Conservation (phyloP, 805 yeast genomes). For the Pichia insulana region DNA sequence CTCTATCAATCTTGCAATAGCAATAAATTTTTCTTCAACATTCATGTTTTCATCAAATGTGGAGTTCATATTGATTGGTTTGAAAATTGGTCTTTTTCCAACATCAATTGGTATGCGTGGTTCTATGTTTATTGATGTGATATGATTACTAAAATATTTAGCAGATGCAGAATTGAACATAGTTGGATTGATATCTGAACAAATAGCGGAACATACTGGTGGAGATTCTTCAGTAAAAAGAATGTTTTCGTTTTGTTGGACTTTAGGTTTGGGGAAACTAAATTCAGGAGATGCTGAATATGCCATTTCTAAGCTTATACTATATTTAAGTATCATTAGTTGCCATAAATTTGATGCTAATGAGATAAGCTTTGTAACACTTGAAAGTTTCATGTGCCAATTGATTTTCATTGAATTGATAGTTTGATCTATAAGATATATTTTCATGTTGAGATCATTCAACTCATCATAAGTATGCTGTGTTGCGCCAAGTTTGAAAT, state of each 20-base stretch:
- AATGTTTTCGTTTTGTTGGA: neutral
- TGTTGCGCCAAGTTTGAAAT: constrained; percentile 30
- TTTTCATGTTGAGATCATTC: constrained; percentile 26
- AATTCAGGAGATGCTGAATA: constrained; percentile 7
- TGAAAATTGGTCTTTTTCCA: neutral
- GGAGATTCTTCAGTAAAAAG: neutral
- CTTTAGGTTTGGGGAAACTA: constrained; percentile 9
- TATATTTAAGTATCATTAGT: constrained; percentile 16
- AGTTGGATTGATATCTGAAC: constrained; percentile 21
- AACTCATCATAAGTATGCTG: constrained; percentile 13
- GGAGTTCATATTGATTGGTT: neutral
- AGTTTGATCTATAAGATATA: constrained; percentile 17
- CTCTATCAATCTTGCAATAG: constrained; percentile 6
- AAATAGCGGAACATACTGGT: constrained; percentile 6
- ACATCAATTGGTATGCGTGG: neutral
- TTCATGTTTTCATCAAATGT: neutral
- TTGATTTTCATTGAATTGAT: constrained; percentile 14
- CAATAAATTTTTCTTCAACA: constrained; percentile 2
- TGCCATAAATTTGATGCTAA: constrained; percentile 19
- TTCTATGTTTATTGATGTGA: neutral
- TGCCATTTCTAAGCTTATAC: constrained; percentile 9
- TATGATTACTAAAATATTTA: neutral
- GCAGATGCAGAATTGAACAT: constrained; percentile 13
- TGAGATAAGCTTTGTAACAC: constrained; percentile 18
- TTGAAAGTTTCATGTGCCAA: constrained; percentile 21